These are phyloP conservation scores for Dissoconium aciculare DNA, from an alignment of 2,329 filamentous ascomycete species.

Conservation along the genomic window DNA sequence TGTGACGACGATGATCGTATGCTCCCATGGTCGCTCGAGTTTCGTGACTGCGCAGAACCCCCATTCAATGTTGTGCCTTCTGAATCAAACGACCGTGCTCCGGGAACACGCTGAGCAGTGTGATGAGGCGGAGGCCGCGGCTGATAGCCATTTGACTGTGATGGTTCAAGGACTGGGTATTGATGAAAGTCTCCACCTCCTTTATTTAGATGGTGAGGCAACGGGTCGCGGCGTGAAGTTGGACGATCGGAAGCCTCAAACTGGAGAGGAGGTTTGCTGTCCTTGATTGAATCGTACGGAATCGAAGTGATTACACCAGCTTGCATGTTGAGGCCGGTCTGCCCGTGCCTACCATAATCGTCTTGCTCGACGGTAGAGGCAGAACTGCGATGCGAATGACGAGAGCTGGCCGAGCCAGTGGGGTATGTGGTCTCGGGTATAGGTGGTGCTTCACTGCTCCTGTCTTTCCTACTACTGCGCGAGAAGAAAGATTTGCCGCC, in stretches of 20 bases:
- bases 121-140: conserved; percentile 18
- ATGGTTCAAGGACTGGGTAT: conserved; percentile 47
- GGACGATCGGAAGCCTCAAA: conserved; percentile 56
- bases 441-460: conserved; percentile 44
- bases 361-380: conserved; percentile 19
- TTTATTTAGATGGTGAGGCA: conserved; percentile 74
- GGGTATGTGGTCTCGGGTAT: conserved; percentile 36
- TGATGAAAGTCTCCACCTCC: conserved; percentile 69
- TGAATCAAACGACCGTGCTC: conserved; percentile 13
- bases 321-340: conserved; percentile 46
- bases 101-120: conserved; percentile 8
- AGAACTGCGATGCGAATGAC: conserved; percentile 55
- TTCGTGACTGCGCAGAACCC: conserved; percentile 26
- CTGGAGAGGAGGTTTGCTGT: conserved; percentile 54
- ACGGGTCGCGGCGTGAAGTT: conserved; percentile 49
- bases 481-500: conserved; percentile 77
- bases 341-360: conserved; percentile 24
- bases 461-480: conserved; percentile 58
- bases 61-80: conserved; percentile 41
- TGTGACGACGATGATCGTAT: conserved; percentile 48
- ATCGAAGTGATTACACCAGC: conserved; percentile 78
- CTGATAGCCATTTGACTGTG: conserved; percentile 39
- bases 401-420: conserved; percentile 47
- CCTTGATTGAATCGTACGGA: conserved; percentile 61
- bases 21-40: conserved; percentile 43